Base-by-base conservation (phyloP, 2,329 filamentous ascomycete species). In the Cordyceps farinosa region DNA sequence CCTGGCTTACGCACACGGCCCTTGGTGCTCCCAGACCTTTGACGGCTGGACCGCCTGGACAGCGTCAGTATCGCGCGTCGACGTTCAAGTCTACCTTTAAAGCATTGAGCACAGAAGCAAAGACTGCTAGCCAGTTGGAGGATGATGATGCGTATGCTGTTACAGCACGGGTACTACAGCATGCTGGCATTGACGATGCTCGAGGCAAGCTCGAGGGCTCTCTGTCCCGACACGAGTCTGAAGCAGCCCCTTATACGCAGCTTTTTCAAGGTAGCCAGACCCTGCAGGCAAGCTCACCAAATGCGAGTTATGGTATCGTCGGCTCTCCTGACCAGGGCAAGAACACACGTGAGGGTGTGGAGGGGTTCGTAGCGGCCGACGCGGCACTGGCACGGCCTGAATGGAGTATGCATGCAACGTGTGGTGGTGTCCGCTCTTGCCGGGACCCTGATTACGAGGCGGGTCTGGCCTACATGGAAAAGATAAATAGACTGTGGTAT, bases 11-110 rank as follows among this genome's bases (percentile, higher is more conserved):
- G 22, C 68, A 74, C 3, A 71, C 69, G 32, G 74, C 73, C 0
- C 72, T 75, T 1, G 81, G 80, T 6, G 76, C 76, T 22, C 83
- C 82, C n/a, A 76, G 72, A 29, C 83, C 82, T 10, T 69, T 85
- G 66, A 84, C 80, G 27, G 83, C 83, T 34, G 83, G 83, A 1
- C 83, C 83, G 48, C 83, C 83, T 13, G 83, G 83, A 27, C 79
- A 81, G 64, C 79, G 82, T 48, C 80, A 82, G 62, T 79, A 79
- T 66, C 79, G 75, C 27, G 74, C 80, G n/a, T 75, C 76, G 30
- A 76, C 76, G 2, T 74, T 80, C 40, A 79, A 82, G 34, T 70
- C 72, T 9, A 72, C 74, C 1, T 70, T 76, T 63, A 77, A 73
- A 62, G 69, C 73, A 38, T 69, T 75, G 38, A 71, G 73, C 17